Evolutionary conservation across 495 filamentous ascomycete genomes (phyloP).

Genomic region (Aspergillus biplanus): DNA sequence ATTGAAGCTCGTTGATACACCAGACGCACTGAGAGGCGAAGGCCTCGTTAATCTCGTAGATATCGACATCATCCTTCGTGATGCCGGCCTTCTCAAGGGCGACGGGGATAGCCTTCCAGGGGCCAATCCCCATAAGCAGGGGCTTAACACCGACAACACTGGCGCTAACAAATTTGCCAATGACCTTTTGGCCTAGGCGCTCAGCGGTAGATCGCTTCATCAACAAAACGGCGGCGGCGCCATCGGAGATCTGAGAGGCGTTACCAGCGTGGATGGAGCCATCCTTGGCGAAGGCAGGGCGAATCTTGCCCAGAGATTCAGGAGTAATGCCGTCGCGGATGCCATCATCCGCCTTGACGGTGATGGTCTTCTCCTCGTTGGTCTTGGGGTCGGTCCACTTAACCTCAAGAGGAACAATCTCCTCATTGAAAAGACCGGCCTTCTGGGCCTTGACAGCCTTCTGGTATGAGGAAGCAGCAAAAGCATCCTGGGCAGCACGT

Average conservation of each 20-base stretch:
- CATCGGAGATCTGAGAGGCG: slow-evolving; percentile 92
- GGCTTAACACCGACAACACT: slow-evolving; percentile 88
- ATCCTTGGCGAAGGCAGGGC: slow-evolving; percentile 87
- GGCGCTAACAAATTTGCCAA: slow-evolving; percentile 87
- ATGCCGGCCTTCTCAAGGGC: slow-evolving; percentile 86
- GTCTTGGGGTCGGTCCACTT: slow-evolving; percentile 88
- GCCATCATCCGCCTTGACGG: slow-evolving; percentile 86
- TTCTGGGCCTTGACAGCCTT: slow-evolving; percentile 88
- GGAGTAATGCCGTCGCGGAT: slow-evolving; percentile 82
- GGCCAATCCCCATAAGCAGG: slow-evolving; percentile 93
- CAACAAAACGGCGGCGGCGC: slow-evolving; percentile 90
- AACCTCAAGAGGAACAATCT: slow-evolving; percentile 85
- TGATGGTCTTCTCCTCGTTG: slow-evolving; percentile 81
- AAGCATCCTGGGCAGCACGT: slow-evolving; percentile 79
- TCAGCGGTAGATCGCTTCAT: slow-evolving; percentile 95
- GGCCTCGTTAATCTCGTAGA: slow-evolving; percentile 99
- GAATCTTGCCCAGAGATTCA: slow-evolving; percentile 87
- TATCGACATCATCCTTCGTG: slow-evolving; percentile 88
- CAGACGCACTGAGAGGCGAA: slow-evolving; percentile 95
- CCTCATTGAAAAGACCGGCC: slow-evolving; percentile 86
- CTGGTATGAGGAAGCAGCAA: slow-evolving; percentile 86
- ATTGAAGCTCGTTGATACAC: slow-evolving; percentile 85
- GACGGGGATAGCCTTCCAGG: slow-evolving; percentile 94
- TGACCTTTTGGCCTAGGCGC: slow-evolving; percentile 80
- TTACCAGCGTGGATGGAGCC: slow-evolving; percentile 96